Base-by-base conservation (phyloP, 805 yeast species). In the Metschnikowia proteae region DNA sequence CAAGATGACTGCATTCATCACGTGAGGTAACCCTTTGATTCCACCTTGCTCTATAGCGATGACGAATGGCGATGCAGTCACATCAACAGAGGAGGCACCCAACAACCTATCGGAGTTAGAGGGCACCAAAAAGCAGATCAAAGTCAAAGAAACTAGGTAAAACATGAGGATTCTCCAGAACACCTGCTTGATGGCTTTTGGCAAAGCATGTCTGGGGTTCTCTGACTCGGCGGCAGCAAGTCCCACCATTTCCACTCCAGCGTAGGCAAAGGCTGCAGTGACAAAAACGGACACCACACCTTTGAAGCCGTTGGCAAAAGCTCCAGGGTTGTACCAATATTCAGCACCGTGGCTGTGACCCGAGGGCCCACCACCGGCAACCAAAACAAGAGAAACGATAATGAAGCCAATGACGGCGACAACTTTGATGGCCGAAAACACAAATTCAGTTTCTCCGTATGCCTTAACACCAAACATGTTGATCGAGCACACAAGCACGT, bases 151-250 rank as follows among this genome's bases (percentile, higher is more conserved):
- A 68, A 77, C 52, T 63, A 88, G 73, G 69, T 88, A 88, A 62
- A 87, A 86, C 56, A 85, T 64, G 11, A 83, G 69, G 49, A 87
- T 83, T 68, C 94, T 77, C 91, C 92, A 86, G 68, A 88, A 85
- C 3, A 86, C 88, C 68, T 87, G 91, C 66, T 86, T 86, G 50
- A 84, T 80, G 38, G 92, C 91, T 44, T 76, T 75, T 33, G 92
- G 94, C 47, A 86, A 75, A 2, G 86, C 67, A 47, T 72, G 73
- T 57, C 84, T 72, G 40, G 94, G 92, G 63, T 85, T 79, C 32
- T 67, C 76, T 25, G 88, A 75, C 65, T 87, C 95, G 6, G 91
- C 91, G 30, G 91, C 86, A 8, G 90, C 86, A 36, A 86, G 73
- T 44, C 89, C 88, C 35, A 80, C 79, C 56, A 86, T 71, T 66